phyloP scores from a whole-genome alignment of 2,329 filamentous ascomycete species.

The Didymella sp. region DNA sequence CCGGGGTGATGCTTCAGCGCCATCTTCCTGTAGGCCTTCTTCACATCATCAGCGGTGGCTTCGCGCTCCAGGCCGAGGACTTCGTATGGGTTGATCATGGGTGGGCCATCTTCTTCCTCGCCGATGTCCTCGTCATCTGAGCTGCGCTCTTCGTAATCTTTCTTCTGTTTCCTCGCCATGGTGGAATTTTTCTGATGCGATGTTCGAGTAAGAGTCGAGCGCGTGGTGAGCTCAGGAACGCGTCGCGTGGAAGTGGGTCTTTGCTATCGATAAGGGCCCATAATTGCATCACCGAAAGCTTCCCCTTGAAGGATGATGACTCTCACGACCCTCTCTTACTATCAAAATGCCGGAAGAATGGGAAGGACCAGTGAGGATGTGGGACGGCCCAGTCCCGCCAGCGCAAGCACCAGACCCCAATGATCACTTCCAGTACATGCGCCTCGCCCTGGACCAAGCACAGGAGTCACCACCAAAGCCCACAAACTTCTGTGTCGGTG shows the following conservation, averaged over 20 bases:
- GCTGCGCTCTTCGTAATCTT: slow-evolving; percentile 19
- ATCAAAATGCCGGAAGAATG: slow-evolving; percentile 32
- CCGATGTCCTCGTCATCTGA: slow-evolving; percentile 57
- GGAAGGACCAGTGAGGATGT: slow-evolving; percentile 30
- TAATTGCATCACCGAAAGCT: slow-evolving; percentile 16
- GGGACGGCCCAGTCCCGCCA: slow-evolving; percentile 30
- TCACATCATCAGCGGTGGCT: slow-evolving; percentile 81
- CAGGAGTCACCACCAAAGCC: slow-evolving; percentile 81
- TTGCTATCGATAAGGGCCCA: slow-evolving; percentile 27
- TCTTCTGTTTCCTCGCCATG: slow-evolving; percentile 15
- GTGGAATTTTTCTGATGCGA: slow-evolving; percentile 6
- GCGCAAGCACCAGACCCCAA: slow-evolving; percentile 30
- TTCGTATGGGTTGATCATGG: slow-evolving; percentile 78
- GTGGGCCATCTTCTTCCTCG: slow-evolving; percentile 60
- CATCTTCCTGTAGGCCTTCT: slow-evolving; percentile 87
- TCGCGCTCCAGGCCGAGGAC: slow-evolving; percentile 74
- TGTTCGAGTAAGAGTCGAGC: slow-evolving; percentile 3
- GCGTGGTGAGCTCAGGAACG: slow-evolving; percentile 13
- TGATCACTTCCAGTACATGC: slow-evolving; percentile 63
- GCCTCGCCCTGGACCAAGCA: slow-evolving; percentile 76
- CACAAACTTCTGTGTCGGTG: slow-evolving; percentile 93
- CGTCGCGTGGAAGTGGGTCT: slow-evolving; percentile 29
- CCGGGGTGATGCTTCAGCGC: slow-evolving; percentile 81
- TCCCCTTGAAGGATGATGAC: not conserved
- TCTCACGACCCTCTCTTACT: slow-evolving; percentile 9